Evolutionary conservation across 148 eudicot genomes (phyloP).

Genomic region (Arctostaphylos glauca): DNA sequence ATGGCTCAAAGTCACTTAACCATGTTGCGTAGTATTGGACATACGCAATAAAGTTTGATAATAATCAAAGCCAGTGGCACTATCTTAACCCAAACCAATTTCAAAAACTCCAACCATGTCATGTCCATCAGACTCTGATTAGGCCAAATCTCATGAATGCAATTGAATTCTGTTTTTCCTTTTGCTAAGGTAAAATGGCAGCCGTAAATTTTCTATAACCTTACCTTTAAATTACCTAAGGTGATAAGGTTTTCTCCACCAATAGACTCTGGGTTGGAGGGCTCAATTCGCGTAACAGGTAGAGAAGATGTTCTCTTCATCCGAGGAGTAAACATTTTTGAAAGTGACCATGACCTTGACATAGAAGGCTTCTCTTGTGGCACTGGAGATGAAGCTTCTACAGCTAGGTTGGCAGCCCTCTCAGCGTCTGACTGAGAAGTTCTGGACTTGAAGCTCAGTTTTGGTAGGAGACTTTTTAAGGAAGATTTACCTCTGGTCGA

Average conservation of each 20-base stretch:
- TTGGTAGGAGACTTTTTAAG: conserved; percentile 54
- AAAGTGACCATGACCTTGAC: conserved; percentile 57
- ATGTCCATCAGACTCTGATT: background rate
- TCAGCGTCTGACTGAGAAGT: conserved; percentile 43
- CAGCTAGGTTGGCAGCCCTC: conserved; percentile 28
- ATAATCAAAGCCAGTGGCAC: background rate
- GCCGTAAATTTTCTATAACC: conserved; percentile 7
- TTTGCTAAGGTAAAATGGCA: background rate
- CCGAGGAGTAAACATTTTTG: conserved; percentile 76
- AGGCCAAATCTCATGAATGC: background rate
- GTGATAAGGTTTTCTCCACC: conserved; percentile 34
- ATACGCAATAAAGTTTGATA: background rate
- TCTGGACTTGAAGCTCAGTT: conserved; percentile 48
- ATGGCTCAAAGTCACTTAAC: background rate
- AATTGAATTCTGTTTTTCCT: background rate
- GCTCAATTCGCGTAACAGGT: conserved; percentile 50
- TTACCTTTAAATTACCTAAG: conserved; percentile 42
- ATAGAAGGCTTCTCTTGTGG: conserved; percentile 58
- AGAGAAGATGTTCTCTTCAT: conserved; percentile 57
- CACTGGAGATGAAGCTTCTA: conserved; percentile 33
- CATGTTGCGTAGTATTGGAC: background rate
- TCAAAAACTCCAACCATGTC: background rate
- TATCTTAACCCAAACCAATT: background rate
- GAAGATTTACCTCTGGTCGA: conserved; percentile 52
- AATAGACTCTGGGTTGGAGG: conserved; percentile 38